Conservation (phyloP, 176 grass and related monocot genomes). For the Luzula sylvatica region DNA sequence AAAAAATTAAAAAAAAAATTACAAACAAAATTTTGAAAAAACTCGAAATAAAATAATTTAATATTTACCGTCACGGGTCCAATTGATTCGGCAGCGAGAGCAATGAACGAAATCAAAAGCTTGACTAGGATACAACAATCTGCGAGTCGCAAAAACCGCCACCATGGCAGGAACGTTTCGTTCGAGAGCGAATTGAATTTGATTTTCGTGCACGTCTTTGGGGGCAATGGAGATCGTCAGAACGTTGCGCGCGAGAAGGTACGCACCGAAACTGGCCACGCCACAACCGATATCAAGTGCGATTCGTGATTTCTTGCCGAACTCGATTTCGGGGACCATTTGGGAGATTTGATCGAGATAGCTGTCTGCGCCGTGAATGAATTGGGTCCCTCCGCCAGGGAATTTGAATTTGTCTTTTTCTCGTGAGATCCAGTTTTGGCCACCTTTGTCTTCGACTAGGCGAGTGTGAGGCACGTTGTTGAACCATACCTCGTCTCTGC, state of each 20-base stretch:
- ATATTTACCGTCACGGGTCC: conserved; percentile 38
- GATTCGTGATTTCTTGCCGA: conserved; percentile 35
- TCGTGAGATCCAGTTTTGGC: conserved; percentile 49
- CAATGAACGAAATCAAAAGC: conserved; percentile 52
- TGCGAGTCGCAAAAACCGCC: conserved; percentile 36
- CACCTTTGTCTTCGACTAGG: conserved; percentile 42
- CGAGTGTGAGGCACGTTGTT: conserved; percentile 44
- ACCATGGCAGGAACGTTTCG: conserved; percentile 47
- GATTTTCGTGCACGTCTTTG: conserved; percentile 52
- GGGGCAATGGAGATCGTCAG: conserved; percentile 40
- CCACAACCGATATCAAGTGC: conserved; percentile 41
- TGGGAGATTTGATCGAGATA: conserved; percentile 44
- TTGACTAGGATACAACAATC: conserved; percentile 37
- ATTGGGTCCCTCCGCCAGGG: conserved; percentile 40
- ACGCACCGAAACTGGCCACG: conserved; percentile 44
- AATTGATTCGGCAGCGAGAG: conserved; percentile 49
- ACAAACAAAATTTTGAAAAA: conserved; percentile 2
- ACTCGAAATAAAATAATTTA: not conserved
- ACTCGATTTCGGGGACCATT: conserved; percentile 44
- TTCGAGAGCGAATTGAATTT: conserved; percentile 54
- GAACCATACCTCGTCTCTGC: conserved; percentile 59
- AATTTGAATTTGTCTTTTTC: conserved; percentile 40
- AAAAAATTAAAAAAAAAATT: conserved; percentile 10
- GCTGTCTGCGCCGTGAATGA: conserved; percentile 50
- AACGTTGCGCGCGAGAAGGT: conserved; percentile 29